Percentiles rank a stretch among this genome's conserved stretches.
Evolutionary conservation across 768 basidiomycete species (phyloP).

Genomic region (Serpula lacrymans): DNA sequence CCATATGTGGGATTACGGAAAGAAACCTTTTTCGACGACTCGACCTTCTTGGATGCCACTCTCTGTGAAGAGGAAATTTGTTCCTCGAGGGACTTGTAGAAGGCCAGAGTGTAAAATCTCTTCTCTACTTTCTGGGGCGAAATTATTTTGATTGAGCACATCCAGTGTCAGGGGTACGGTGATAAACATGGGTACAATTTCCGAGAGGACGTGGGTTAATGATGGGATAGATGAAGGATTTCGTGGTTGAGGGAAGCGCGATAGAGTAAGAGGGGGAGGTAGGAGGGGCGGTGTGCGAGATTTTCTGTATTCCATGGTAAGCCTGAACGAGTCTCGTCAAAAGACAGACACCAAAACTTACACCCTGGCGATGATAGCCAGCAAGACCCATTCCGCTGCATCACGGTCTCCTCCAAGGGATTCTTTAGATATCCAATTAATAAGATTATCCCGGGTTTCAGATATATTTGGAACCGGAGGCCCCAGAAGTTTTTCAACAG

Average conservation of each 20-base stretch:
- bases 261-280: constrained; percentile 62
- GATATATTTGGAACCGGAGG: no score
- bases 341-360: constrained; percentile 33
- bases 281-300: constrained; percentile 63
- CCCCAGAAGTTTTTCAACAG: no score
- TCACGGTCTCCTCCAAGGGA: constrained; percentile 63
- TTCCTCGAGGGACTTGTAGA: constrained; percentile 67
- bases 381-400: constrained; percentile 74
- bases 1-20: not conserved
- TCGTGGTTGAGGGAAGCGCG: constrained; percentile 53
- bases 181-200: constrained; percentile 55
- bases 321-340: constrained; percentile 3
- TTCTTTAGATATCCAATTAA: constrained; percentile 72
- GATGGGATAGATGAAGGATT: constrained; percentile 35
- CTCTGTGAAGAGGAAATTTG: constrained; percentile 62
- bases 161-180: constrained; percentile 61
- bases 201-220: constrained; percentile 51
- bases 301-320: constrained; percentile 52
- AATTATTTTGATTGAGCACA: constrained; percentile 53
- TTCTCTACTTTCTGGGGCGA: constrained; percentile 63
- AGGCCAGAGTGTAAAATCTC: constrained; percentile 73
- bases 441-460: constrained; percentile 48
- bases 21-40: constrained; percentile 48
- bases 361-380: constrained; percentile 60
- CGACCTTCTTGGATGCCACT: constrained; percentile 64